Evolutionary conservation across 2,329 filamentous ascomycete genomes (phyloP), one percentile per base, ranked within the genome.

Genomic region (Diaporthe sp.): DNA sequence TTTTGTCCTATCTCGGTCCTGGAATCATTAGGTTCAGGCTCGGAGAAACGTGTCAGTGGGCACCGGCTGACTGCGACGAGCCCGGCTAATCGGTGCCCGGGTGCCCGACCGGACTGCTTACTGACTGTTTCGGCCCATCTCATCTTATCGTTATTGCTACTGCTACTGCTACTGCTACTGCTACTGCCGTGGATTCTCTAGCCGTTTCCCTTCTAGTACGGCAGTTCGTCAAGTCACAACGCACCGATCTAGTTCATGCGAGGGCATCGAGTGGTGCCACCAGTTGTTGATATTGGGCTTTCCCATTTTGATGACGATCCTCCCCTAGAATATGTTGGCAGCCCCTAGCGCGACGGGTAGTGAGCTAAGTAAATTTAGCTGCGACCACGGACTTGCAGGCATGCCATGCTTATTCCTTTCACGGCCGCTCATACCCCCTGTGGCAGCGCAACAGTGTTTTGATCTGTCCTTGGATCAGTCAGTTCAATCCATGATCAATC

Each of bases 71-170:
- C 65, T 70, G 34, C 34, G 65, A 53, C 19, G 58, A 57, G 28
- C 31, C 44, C 55, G 31, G 19, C 42, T 60, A 37, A 28, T 57
- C 51, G 53, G 49, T 65, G 58, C 60, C 61, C 61, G 46, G 58
- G 71, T 73, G 71, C 58, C 71, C 71, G 58, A 65, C 55, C 71
- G 37, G 60, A 44, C 71, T 62, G 57, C 44, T 57, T 31, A 34
- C 19, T 60, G 53, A 39, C 12, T 53, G 62, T 53, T 68, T 51
- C 62, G 44, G 62, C 62, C 6, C n/a, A 42, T 61, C 37, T 37
- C 44, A 25, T 68, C 44, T 31, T 51, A 22, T 68, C 12, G 51
- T 25, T 53, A 3, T 19, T 60, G 34, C 12, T 37, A n/a, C 42
- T 67, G 61, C 28, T 67, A 34, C 42, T 22, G n/a, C 46, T 39